Evolutionary conservation across 495 filamentous ascomycete species (phyloP), one percentile per base, ranked within the genome.

Genomic region (Hypoxylon crocopeplum): DNA sequence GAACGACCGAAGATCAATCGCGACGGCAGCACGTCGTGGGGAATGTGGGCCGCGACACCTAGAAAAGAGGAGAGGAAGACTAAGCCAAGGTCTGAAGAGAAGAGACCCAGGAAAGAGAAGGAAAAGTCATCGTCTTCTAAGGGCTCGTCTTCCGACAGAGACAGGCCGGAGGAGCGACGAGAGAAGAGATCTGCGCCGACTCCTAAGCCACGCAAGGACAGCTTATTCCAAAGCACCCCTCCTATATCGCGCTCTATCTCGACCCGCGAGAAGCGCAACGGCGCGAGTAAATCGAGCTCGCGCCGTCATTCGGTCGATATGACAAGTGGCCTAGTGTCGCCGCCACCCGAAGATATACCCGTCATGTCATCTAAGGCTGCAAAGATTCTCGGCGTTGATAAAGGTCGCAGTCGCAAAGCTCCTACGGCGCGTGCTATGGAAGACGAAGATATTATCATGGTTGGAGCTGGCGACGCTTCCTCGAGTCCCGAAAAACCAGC

Each of bases 301-400:
- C 77, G 82, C 12, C 76, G 77, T 12, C 69, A 76, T 15, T 83
- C 80, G 4, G 69, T 77, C 7, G 76, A 79, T 10, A 74, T 80
- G 58, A 61, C 60, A 17, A 68, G 66, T 27, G 81, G 75, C 15
- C 62, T 83, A 16, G 67, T 69, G 21, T 82, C 75, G 12, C 79
- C 80, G 3, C 81, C 80, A 0, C 78, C 79, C 1, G 75, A 80
- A 27, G 61, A 68, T 7, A 54, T 67, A 20, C 68, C 65, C 6
- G 74, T 74, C 12, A 79, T 83, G 69, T 72, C 74, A 2, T 66
- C 75, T 4, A 84, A 82, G 62, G 82, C 82, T n/a, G 80, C 80
- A 29, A 82, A 73, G 59, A 56, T 82, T 36, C 68, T 82, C 8
- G 82, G 80, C 21, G 70, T 82, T 17, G 72, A 74, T 21, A 63